These are phyloP conservation scores for Podochytrium sp. DNA, from an alignment of 192 early-diverging fungal species.

Conservation along the genomic window DNA sequence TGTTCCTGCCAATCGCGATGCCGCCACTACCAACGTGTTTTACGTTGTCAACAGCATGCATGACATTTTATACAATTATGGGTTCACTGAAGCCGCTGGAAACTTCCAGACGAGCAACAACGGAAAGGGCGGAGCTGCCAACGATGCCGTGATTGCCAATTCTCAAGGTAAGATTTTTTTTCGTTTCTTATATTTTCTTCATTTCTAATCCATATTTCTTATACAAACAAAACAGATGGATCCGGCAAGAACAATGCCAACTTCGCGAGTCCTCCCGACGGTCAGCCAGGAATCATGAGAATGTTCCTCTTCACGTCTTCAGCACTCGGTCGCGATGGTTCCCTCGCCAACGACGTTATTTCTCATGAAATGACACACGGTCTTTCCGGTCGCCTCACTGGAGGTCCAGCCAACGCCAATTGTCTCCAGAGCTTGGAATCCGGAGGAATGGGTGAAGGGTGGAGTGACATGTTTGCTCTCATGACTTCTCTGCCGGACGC, in stretches of 20 bases:
- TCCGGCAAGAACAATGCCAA: not conserved
- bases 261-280: slow-evolving; percentile 7
- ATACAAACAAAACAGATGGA: slow-evolving; percentile 58
- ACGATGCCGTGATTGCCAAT: slow-evolving; percentile 62
- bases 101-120: slow-evolving; percentile 46
- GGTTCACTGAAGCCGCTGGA: slow-evolving; percentile 38
- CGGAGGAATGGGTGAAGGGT: slow-evolving; percentile 73
- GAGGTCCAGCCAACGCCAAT: slow-evolving; percentile 66
- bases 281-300: not conserved
- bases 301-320: not conserved
- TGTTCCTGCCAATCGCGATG: slow-evolving; percentile 26
- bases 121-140: slow-evolving; percentile 34
- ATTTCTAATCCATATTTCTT: no score
- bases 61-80: slow-evolving; percentile 39
- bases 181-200: not conserved
- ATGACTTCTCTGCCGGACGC: slow-evolving; percentile 39
- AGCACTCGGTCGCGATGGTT: slow-evolving; percentile 57
- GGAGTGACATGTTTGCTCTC: slow-evolving; percentile 57
- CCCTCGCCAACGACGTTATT: slow-evolving; percentile 51
- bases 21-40: slow-evolving; percentile 41
- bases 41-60: slow-evolving; percentile 31
- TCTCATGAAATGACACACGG: slow-evolving; percentile 70
- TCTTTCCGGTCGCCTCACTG: slow-evolving; percentile 66
- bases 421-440: slow-evolving; percentile 59
- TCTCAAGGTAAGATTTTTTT: slow-evolving; percentile 42